Evolutionary conservation across 2,329 filamentous ascomycete genomes (phyloP), one percentile per base, ranked within the genome.

Genomic region (Trichoderma gracile): DNA sequence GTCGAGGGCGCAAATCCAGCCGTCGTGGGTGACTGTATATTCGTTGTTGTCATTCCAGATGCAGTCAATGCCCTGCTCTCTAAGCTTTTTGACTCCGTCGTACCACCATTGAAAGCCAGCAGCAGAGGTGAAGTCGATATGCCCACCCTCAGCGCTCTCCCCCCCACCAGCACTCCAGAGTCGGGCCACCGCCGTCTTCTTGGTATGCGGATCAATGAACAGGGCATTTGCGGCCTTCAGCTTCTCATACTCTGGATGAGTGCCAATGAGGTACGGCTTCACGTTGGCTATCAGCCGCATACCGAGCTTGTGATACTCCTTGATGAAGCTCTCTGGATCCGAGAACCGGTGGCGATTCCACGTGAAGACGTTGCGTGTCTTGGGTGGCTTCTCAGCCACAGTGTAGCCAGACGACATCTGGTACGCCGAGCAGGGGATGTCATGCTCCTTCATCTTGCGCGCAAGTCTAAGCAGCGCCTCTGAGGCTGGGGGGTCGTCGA

Each of bases 31-130:
- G 3, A 90, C 80, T 0, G 85, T 87, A 73, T 91, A 92, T 73
- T 92, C 89, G 68, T 91, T 92, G 75, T 92, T 92, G 72, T 92
- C 89, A 68, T 92, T 92, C 89, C 89, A 92, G 77, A 91, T 90
- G 54, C 83, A 88, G 68, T 91, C 88, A 63, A 92, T 88, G 1
- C 89, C 89, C 9, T 85, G 76, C 27, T 83, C 77, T 62, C 85
- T 85, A 1, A 92, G 79, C 56, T 81, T 82, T 65, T 84, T 82
- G 9, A 90, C 84, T 1, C 89, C 89, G 0, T 89, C 79, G 66
- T 85, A 89, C 89, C 89, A 92, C 86, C 88, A 92, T 17, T 86
- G 78, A 70, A 86, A 91, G 0, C 86, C 89, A 0, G 82, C 82
- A 23, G 83, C 78, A 0, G 87, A 90, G 0, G 89, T 90, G 69